Evolutionary conservation across 768 basidiomycete species (phyloP), one percentile per base, ranked within the genome.

Genomic region (Tulasnella sp.): DNA sequence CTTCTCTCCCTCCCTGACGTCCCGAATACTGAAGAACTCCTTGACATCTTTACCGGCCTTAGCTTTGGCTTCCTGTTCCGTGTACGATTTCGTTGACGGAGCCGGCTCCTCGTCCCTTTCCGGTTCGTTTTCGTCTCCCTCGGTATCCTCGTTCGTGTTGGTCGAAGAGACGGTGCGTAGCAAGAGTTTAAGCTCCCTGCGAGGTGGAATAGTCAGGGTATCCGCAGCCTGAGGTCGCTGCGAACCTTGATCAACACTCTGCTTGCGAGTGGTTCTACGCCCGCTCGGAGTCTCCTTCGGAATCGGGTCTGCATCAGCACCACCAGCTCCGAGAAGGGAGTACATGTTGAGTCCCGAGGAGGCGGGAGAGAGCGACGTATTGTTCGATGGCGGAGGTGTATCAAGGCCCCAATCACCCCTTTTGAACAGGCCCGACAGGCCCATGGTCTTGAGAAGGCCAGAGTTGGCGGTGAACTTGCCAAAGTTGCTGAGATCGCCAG

Each of bases 291-390:
- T 90, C 84, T 90, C 84, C 85, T 85, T 72, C 19, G 81, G 73
- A 34, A 71, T 79, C 12, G 76, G 10, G 82, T 80, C 58, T 85
- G 84, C 81, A 74, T 87, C 84, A 7, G 85, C 84, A 36, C 93
- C 93, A 7, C 87, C 86, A 0, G 87, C 86, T 44, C 90, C 88
- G 75, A 96, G 91, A 90, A 94, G 92, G 31, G 91, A 92, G 87
- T 96, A 95, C 92, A 95, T 95, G 85, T 96, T 96, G 73, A 90
- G 90, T 80, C 86, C 91, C 68, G 95, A 96, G 82, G 88, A 90
- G 27, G 92, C 90, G 74, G 94, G 91, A 10, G 94, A 93, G 10
- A 97, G 85, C 3, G 36, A n/a, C 10, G 5, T n/a, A 31, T 16
- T 10, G 40, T 40, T 12, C 46, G 9, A 21, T 6, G 74, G 74